Evolutionary conservation across 2,329 filamentous ascomycete genomes (phyloP).

Genomic region (Hymenoscyphus fraxineus): DNA sequence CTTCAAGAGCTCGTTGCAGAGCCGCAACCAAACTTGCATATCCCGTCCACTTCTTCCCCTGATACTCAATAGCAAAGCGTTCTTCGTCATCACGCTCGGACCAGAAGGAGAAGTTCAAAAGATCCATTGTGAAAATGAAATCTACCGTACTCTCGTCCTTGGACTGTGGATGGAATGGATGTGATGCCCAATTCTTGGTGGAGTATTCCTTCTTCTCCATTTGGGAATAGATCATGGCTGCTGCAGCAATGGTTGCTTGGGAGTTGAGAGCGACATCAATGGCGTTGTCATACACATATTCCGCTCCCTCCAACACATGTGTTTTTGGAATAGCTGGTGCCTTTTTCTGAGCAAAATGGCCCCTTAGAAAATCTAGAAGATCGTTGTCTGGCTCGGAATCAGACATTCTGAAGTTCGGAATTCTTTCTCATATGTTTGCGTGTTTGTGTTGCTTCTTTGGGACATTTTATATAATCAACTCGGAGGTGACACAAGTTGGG

Average conservation of each 20-base stretch:
- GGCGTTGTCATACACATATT: conserved; percentile 86
- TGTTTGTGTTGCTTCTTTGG: not conserved
- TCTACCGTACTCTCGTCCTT: conserved; percentile 77
- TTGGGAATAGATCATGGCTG: conserved; percentile 69
- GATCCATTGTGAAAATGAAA: conserved; percentile 96
- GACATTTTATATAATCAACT: not conserved
- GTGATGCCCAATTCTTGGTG: conserved; percentile 78
- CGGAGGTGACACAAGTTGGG: not conserved
- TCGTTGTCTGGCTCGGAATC: conserved; percentile 90
- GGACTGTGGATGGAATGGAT: conserved; percentile 82
- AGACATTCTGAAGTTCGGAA: conserved; percentile 57
- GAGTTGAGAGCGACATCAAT: conserved; percentile 91
- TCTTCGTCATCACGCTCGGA: conserved; percentile 63
- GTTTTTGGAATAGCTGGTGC: conserved; percentile 64
- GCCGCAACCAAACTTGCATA: conserved; percentile 93
- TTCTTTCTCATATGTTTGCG: not conserved
- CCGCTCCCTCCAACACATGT: conserved; percentile 74
- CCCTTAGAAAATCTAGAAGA: conserved; percentile 78
- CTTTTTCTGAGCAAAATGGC: conserved; percentile 63
- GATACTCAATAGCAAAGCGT: conserved; percentile 79
- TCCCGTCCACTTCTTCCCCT: conserved; percentile 79
- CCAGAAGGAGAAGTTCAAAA: conserved; percentile 98
- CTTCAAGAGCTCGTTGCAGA: conserved; percentile 81
- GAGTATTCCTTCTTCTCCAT: conserved; percentile 86
- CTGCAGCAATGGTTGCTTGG: conserved; percentile 75